Evolutionary conservation across 2,329 filamentous ascomycete species (phyloP).

Genomic region (Fonsecaea pedrosoi): DNA sequence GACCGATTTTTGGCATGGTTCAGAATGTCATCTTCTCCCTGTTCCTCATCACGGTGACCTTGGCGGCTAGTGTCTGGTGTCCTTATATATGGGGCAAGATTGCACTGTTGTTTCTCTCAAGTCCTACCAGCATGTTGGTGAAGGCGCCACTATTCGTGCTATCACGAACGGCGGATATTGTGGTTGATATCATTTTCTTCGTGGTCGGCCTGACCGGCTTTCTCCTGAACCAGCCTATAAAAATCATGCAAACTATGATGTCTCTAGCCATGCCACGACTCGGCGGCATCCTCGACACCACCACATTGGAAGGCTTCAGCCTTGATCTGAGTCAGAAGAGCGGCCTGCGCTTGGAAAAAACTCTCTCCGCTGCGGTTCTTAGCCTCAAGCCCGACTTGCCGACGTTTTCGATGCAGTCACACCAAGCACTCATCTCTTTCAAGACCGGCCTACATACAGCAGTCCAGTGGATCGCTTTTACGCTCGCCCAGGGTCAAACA

Average conservation of each 20-base stretch:
- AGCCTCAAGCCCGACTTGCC: conserved; percentile 66
- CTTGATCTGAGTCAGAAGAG: conserved; percentile 37
- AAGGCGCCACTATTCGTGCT: conserved; percentile 74
- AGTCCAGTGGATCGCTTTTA: conserved; percentile 2
- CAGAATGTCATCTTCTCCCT: conserved; percentile 96
- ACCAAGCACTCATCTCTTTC: conserved; percentile 61
- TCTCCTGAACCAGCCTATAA: conserved; percentile 49
- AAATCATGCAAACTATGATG: conserved; percentile 41
- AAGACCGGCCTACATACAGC: conserved; percentile 47
- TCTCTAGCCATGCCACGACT: conserved; percentile 34
- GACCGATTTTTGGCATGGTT: conserved; percentile 84
- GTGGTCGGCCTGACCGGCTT: conserved; percentile 55
- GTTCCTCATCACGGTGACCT: conserved; percentile 84
- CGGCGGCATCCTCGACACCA: conserved; percentile 28
- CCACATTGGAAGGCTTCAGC: conserved; percentile 29
- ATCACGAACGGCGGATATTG: conserved; percentile 75
- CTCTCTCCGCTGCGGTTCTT: conserved; percentile 31
- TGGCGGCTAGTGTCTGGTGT: conserved; percentile 84
- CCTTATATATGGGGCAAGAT: conserved; percentile 92
- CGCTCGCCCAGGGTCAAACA: conserved; percentile 45
- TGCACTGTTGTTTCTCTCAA: conserved; percentile 77
- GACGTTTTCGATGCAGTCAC: conserved; percentile 77
- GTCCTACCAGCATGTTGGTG: conserved; percentile 71
- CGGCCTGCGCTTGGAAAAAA: conserved; percentile 37
- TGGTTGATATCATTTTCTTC: conserved; percentile 67